Evolutionary conservation across 208 protist species (phyloP).

Genomic region (Acanthamoeba culbertsoni): DNA sequence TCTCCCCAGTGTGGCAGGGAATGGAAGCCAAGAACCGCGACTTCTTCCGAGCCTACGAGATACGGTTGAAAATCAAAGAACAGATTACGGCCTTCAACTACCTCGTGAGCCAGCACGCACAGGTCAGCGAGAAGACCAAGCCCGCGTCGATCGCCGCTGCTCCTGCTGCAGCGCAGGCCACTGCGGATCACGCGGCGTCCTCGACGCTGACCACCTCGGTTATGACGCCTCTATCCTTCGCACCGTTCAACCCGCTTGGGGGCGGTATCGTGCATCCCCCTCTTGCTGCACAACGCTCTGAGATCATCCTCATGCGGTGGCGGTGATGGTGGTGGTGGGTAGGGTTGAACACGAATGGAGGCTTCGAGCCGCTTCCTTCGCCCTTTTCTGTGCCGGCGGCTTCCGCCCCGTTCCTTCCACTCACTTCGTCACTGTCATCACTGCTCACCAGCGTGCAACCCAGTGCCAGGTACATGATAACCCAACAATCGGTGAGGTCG

Average conservation of each 20-base stretch:
- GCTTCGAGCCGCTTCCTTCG: background rate
- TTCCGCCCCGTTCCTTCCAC: background rate
- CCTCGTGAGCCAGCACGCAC: constrained; percentile 62
- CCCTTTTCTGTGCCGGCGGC: background rate
- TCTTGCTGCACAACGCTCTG: background rate
- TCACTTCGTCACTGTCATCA: background rate
- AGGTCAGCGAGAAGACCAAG: constrained; percentile 24
- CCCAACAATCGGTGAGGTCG: background rate
- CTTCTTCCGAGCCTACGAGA: constrained; percentile 66
- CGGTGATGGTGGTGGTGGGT: background rate
- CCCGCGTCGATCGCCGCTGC: background rate
- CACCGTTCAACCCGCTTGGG: background rate
- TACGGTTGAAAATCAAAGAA: constrained; percentile 57
- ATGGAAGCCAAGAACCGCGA: constrained; percentile 59
- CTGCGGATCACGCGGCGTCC: background rate
- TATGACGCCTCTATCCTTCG: background rate
- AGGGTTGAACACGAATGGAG: background rate
- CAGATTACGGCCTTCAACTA: constrained; percentile 67
- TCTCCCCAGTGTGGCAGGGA: constrained; percentile 44
- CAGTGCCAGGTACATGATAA: background rate
- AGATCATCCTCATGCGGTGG: background rate
- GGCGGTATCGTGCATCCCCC: background rate
- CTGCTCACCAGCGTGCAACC: background rate
- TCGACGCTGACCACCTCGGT: background rate
- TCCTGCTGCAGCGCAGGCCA: too few relatives aligned